Evolutionary conservation across 805 yeast genomes (phyloP).

Genomic region (Kregervanrija fluxuum): DNA sequence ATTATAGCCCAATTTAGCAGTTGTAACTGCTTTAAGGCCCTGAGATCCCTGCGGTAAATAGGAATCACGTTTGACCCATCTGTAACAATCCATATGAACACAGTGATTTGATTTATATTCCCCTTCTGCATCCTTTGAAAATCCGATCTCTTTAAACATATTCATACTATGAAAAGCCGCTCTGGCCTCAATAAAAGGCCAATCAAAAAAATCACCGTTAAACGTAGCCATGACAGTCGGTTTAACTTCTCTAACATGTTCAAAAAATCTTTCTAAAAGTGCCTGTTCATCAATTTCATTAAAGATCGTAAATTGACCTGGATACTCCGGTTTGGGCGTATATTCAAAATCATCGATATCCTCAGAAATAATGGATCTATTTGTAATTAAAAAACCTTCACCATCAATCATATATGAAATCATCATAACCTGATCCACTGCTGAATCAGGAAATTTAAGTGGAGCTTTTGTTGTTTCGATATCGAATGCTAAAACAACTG

Average conservation of each 20-base stretch:
- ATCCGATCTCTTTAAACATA: constrained; percentile 92
- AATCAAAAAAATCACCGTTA: constrained; percentile 97
- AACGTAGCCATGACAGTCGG: constrained; percentile 98
- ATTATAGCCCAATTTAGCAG: constrained; percentile 89
- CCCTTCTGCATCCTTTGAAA: constrained; percentile 80
- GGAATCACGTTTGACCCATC: constrained; percentile 98
- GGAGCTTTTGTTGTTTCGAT: constrained; percentile 97
- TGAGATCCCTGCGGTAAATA: constrained; percentile 98
- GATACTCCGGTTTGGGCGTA: constrained; percentile 94
- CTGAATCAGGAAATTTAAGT: constrained; percentile 87
- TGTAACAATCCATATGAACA: constrained; percentile 92
- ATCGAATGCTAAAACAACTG: constrained; percentile 93
- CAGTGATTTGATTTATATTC: constrained; percentile 91
- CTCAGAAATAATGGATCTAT: constrained; percentile 86
- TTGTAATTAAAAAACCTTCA: constrained; percentile 88
- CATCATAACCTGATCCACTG: constrained; percentile 94
- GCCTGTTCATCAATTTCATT: constrained; percentile 84
- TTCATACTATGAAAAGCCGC: constrained; percentile 76
- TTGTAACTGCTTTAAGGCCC: constrained; percentile 96
- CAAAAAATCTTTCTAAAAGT: constrained; percentile 70
- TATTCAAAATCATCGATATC: constrained; percentile 97
- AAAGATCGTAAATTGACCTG: constrained; percentile 82
- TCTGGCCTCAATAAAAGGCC: constrained; percentile 96
- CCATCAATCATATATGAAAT: constrained; percentile 99
- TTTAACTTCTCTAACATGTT: constrained; percentile 76